These are phyloP conservation scores for Pseudogymnoascus sp. DNA, from an alignment of 2,329 filamentous ascomycete species.

Conservation along the genomic window DNA sequence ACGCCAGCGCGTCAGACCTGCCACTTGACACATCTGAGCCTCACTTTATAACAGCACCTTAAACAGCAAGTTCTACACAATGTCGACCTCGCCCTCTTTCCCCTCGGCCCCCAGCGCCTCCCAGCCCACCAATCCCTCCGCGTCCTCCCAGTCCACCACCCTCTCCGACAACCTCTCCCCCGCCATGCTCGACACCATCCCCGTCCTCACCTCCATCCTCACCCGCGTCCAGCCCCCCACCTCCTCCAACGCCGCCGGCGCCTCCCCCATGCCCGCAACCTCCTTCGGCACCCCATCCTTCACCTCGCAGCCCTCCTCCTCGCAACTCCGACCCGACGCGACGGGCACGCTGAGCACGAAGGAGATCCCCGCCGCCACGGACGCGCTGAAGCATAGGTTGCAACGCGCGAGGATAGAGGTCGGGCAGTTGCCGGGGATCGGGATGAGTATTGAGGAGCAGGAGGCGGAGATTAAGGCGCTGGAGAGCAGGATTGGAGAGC, in stretches of 20 bases:
- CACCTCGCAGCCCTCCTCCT: constrained; percentile 19
- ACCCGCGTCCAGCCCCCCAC: constrained; percentile 55
- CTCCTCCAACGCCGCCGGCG: constrained; percentile 28
- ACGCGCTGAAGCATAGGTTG: constrained; percentile 73
- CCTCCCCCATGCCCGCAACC: constrained; percentile 14
- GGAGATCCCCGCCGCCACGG: constrained; percentile 70
- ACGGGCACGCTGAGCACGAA: constrained; percentile 41
- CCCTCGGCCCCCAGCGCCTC: neutral
- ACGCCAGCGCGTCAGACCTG: neutral
- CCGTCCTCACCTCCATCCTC: constrained; percentile 71
- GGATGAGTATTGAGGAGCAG: constrained; percentile 59
- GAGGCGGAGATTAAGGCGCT: constrained; percentile 60
- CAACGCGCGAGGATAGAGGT: constrained; percentile 66
- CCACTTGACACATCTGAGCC: neutral
- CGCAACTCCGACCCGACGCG: constrained; percentile 21
- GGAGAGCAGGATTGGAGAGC: constrained; percentile 53
- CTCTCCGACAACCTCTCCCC: constrained; percentile 61
- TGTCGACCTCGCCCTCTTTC: constrained; percentile 16
- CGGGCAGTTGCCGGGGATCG: constrained; percentile 60
- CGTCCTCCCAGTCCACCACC: constrained; percentile 25
- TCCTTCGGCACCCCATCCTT: constrained; percentile 22
- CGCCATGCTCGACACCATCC: constrained; percentile 77
- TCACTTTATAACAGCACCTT: neutral
- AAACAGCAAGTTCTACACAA: constrained; percentile 11
- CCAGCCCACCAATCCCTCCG: constrained; percentile 23